phyloP scores from a whole-genome alignment of 768 basidiomycete species.

The Termitomyces eurrhizus region DNA sequence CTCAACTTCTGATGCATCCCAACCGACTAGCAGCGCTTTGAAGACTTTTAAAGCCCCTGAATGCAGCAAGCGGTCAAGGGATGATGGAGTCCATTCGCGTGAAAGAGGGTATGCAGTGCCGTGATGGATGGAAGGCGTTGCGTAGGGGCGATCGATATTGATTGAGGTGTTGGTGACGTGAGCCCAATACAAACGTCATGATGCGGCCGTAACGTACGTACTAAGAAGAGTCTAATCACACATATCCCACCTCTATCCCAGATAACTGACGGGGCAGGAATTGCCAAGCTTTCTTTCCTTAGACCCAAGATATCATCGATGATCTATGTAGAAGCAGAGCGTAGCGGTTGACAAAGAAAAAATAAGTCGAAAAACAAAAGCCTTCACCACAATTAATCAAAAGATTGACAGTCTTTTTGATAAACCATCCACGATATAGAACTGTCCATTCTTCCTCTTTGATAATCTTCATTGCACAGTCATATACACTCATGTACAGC shows the following conservation, averaged over 20 bases:
- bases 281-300: constrained; percentile 27
- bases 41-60: constrained; percentile 73
- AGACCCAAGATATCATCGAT: no score
- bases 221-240: constrained; percentile 59
- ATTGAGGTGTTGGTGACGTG: constrained; percentile 42
- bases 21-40: constrained; percentile 56
- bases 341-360: no score
- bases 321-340: no score
- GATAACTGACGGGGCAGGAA: constrained; percentile 33
- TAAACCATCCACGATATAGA: constrained; percentile 32
- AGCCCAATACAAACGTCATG: constrained; percentile 47
- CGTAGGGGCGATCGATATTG: constrained; percentile 56
- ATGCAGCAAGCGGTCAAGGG: constrained; percentile 76
- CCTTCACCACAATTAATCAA: no score
- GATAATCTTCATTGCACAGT: constrained; percentile 36
- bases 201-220: constrained; percentile 39
- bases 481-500: constrained; percentile 25
- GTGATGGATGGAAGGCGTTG: constrained; percentile 37
- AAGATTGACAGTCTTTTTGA: no score
- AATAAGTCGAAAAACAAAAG: no score
- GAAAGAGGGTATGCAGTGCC: constrained; percentile 33
- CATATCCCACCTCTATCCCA: constrained; percentile 51
- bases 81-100: constrained; percentile 64
- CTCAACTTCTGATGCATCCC: constrained; percentile 80
- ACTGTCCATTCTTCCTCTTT: constrained; percentile 28